Base-by-base conservation (phyloP, 306 rosid species). In the Sindora glabra region DNA sequence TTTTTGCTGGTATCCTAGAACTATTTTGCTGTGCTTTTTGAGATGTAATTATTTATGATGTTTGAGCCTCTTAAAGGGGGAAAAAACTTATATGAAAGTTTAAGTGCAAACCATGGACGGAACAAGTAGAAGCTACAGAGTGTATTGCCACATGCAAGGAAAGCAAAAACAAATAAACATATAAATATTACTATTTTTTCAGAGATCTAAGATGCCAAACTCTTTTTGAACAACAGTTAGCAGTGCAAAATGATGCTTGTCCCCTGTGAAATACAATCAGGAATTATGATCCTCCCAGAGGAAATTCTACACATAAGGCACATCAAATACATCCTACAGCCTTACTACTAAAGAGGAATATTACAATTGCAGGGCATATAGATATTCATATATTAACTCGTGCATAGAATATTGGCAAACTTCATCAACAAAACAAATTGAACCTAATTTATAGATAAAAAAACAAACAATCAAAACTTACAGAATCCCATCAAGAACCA, bases 401-500 rank as follows among this genome's bases (percentile, higher is more conserved):
- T 15, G 21, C 12, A 13, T 52, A 55, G 15, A 70, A 53, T 48
- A n/a, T n/a, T n/a, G n/a, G n/a, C n/a, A n/a, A n/a, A n/a, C n/a
- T n/a, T n/a, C n/a, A n/a, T n/a, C n/a, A n/a, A n/a, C n/a, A n/a
- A n/a, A n/a, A n/a, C n/a, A n/a, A n/a, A n/a, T n/a, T n/a, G n/a
- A n/a, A n/a, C n/a, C n/a, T n/a, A n/a, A n/a, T n/a, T n/a, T n/a
- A n/a, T n/a, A n/a, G n/a, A n/a, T n/a, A n/a, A n/a, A n/a, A n/a
- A n/a, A n/a, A n/a, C n/a, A 61, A 63, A 44, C 49, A 62, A 33
- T n/a, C n/a, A 60, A n/a, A n/a, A 73, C 88, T 75, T 81, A 91
- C 97, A 87, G 23, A 69, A 91, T 91, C 67, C 97, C 97, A 56
- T 96, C 97, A 59, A 91, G 87, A 63, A 91, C 96, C 13, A 91